phyloP scores from a whole-genome alignment of 768 basidiomycete species.

The Auriscalpium orientale region DNA sequence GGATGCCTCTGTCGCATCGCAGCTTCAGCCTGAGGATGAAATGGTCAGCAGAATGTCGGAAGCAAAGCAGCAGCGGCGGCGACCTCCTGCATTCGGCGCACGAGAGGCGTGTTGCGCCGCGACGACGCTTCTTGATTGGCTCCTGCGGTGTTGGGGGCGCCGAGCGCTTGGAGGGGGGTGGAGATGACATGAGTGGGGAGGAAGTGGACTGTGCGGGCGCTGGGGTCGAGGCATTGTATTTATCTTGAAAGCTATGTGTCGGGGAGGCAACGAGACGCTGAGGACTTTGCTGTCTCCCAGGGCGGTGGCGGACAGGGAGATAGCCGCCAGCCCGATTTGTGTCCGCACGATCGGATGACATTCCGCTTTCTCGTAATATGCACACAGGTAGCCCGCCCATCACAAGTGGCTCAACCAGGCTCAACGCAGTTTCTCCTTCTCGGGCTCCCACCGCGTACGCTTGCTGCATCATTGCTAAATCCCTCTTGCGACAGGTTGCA shows the following conservation, averaged over 20 bases:
- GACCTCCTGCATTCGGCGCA: constrained; percentile 78
- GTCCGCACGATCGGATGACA: neutral
- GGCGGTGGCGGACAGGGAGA: neutral
- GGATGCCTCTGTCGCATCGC: constrained; percentile 68
- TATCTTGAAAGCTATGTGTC: neutral
- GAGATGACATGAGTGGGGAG: constrained; percentile 16
- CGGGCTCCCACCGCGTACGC: too few relatives aligned
- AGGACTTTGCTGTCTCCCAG: too few relatives aligned
- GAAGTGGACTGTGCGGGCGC: constrained; percentile 21
- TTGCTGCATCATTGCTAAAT: too few relatives aligned
- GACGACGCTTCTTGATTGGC: constrained; percentile 42
- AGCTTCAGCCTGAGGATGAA: constrained; percentile 45
- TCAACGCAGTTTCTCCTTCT: too few relatives aligned
- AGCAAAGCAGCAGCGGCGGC: constrained; percentile 6
- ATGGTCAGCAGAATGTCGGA: constrained; percentile 1
- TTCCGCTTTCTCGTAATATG: neutral
- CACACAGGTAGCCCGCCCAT: too few relatives aligned
- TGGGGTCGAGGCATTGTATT: constrained; percentile 3
- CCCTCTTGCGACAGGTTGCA: too few relatives aligned
- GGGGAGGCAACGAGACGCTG: too few relatives aligned
- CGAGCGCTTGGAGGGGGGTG: constrained; percentile 22
- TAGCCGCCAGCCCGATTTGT: neutral
- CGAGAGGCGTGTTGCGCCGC: constrained; percentile 66
- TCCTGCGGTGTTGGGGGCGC: constrained; percentile 19
- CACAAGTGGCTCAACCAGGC: too few relatives aligned